Evolutionary conservation across 108 stramenopile genomes (phyloP), one percentile per base, ranked within the genome.

Genomic region (Fistulifera solaris): DNA sequence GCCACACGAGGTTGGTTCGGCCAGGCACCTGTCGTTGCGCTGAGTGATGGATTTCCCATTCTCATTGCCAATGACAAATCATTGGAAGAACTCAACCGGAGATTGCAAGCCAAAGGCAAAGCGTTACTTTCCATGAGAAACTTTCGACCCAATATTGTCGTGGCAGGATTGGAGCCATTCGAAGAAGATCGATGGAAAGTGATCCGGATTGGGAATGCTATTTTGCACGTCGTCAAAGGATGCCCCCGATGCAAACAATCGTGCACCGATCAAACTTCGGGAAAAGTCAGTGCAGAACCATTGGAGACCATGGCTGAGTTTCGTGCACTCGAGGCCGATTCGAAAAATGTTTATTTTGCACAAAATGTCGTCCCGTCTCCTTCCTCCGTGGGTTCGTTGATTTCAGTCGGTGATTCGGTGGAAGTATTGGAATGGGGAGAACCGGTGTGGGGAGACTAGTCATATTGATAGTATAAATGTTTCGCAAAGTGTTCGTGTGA

Each of bases 121-220:
- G 48, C 61, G 1, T 21, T 58, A 10, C 64, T 91, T 10, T 67
- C 70, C 28, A 91, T 91, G 85, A 82, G 70, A 66, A 69, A 75
- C 15, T 91, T 91, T 44, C 83, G 89, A 23, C 85, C 89, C 27
- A 91, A 91, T 57, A 85, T 91, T 69, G 86, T 88, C 0, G 61
- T 88, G 18, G 14, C 43, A 16, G 70, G 72, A 17, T 70, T 66
- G 16, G 53, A 78, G 62, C 71, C 89, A 10, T 91, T 91, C 58
- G 89, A 87, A 35, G 89, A 91, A 71, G 89, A 91, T 61, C 67
- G 45, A 14, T 91, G 89, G 89, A 91, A 91, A 56, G 72, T 76
- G 10, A 85, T 91, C 57, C 48, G 67, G 40, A 87, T 91, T 56
- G 48, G 68, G 31, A 46, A 67, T 21, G 45, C 51, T 4, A 46